A percentile compares a stretch with the other conserved stretches of the same genome.
These are phyloP conservation scores for Penicillium griseofulvum DNA, from an alignment of 2,329 filamentous ascomycete genomes.

Conservation along the genomic window DNA sequence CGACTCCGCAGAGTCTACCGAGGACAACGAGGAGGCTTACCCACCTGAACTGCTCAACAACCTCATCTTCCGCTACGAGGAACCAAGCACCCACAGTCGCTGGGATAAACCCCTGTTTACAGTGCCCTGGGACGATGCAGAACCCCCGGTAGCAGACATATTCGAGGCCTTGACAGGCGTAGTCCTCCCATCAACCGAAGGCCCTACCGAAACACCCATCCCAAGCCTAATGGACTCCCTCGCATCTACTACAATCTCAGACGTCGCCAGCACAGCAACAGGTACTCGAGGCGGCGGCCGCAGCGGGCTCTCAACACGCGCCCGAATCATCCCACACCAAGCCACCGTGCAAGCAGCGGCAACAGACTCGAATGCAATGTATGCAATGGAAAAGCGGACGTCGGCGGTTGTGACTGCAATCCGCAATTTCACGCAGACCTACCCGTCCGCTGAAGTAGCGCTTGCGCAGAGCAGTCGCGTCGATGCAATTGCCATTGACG, in stretches of 20 bases:
- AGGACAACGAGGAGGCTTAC: slow-evolving; percentile 43
- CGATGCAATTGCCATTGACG: slow-evolving; percentile 36
- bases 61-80: slow-evolving; percentile 65
- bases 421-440: slow-evolving; percentile 39
- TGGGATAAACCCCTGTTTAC: slow-evolving; percentile 67
- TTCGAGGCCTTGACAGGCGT: slow-evolving; percentile 56
- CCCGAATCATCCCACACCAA: slow-evolving; percentile 41
- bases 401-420: slow-evolving; percentile 43
- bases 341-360: slow-evolving; percentile 43
- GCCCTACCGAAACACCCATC: slow-evolving; percentile 10
- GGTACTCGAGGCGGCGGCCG: slow-evolving; percentile 14
- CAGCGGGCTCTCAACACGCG: slow-evolving; percentile 16
- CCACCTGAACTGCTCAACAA: slow-evolving; percentile 59
- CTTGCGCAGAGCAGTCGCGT: slow-evolving; percentile 29
- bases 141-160: slow-evolving; percentile 58
- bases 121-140: slow-evolving; percentile 55
- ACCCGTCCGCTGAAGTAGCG: slow-evolving; percentile 39
- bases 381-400: slow-evolving; percentile 45
- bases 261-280: slow-evolving; percentile 30
- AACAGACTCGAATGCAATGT: slow-evolving; percentile 43
- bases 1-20: slow-evolving; percentile 1
- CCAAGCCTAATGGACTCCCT: slow-evolving; percentile 20
- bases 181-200: slow-evolving; percentile 25
- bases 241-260: slow-evolving; percentile 23
- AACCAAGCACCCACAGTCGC: slow-evolving; percentile 63